Evolutionary conservation across 306 rosid species (phyloP), one percentile per base, ranked within the genome.

Genomic region (Quercus parvula): DNA sequence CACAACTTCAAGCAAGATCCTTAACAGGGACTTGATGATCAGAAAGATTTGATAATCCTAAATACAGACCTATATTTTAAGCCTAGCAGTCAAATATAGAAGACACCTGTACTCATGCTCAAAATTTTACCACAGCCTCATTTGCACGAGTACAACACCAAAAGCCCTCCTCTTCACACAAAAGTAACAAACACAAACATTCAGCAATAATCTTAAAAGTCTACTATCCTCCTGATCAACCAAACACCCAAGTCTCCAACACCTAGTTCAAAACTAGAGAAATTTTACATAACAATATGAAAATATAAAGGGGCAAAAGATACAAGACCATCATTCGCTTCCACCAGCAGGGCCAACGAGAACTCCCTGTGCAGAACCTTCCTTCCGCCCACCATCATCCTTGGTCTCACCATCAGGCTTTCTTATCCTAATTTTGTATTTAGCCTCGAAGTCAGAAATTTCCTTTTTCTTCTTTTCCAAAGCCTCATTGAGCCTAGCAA

Each of bases 301-400:
- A 5, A 13, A 79, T 44, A 83, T 31, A 31, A 9, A 67, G 18
- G 27, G 18, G 75, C 69, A 31, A 55, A 66, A 22, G 46, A 24
- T 54, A 61, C 41, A 52, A 71, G 81, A 72, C 46, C 75, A 44
- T 91, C 88, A 90, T 51, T 88, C 90, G 20, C 85, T 85, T 38
- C 85, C 95, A 64, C 92, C 75, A 0, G 99, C 99, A 44, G 97
- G 98, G 57, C 98, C 98, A 4, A 95, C 99, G 35, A 92, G 92
- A 71, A 95, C 99, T 62, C 99, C 99, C 70, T 92, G 99, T 15
- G 99, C 95, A 63, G 97, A 84, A 18, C 96, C 98, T 86, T 93
- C 99, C 85, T 95, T 95, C 74, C 86, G 84, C 27, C 87, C 86
- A 52, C 88, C 38, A 24, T 93, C 98, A 56, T 94, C 98, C 49